These are phyloP conservation scores for cucumber (Cucumis sativus) DNA, from an alignment of 306 rosid genomes.

Conservation along the genomic window Cucumber_9930_V3 NC_026660.2:11638501-11639000, in stretches of 20 bases:
- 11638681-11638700: conserved; percentile 8
- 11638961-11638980: not conserved
- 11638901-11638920: conserved; percentile 99
- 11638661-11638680: conserved; percentile 16
- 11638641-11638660: conserved; percentile 87
- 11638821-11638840: conserved; percentile 95
- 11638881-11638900: conserved; percentile 90
- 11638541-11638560: conserved; percentile 97
- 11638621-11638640: conserved; percentile 77
- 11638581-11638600: conserved; percentile 53
- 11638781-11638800: conserved; percentile 97
- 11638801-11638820: conserved; percentile 91
- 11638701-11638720: not conserved
- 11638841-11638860: conserved; percentile 90
- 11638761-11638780: conserved; percentile 86
- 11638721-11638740: not conserved
- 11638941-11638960: not conserved
- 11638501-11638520: conserved; percentile 81
- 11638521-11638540: conserved; percentile 96
- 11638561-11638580: conserved; percentile 90
- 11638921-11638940: conserved; percentile 14
- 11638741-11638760: conserved; percentile 67
- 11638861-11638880: conserved; percentile 61
- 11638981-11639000: not conserved
- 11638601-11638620: conserved; percentile 76